Evolutionary conservation across 2,329 filamentous ascomycete genomes (phyloP).

Genomic region (Aspergillus cejpii): DNA sequence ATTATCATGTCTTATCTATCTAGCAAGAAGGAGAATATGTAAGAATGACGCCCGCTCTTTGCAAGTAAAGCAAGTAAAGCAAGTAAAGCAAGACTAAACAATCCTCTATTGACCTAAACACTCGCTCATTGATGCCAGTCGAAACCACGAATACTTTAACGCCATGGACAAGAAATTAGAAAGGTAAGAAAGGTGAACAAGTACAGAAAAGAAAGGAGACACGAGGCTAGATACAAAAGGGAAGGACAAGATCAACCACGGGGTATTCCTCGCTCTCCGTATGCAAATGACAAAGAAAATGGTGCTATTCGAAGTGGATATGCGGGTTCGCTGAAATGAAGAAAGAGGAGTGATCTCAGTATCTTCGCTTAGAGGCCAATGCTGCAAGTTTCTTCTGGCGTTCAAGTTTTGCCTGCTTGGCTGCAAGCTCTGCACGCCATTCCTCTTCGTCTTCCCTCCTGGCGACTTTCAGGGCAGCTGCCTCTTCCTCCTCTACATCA

Average conservation of each 20-base stretch:
- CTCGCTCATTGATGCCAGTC: constrained; percentile 32
- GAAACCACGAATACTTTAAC: constrained; percentile 4
- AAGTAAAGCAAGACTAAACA: constrained; percentile 10
- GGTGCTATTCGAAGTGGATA: constrained; percentile 4
- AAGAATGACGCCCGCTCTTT: constrained; percentile 7
- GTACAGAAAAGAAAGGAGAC: constrained; percentile 3
- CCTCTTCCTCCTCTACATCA: constrained; percentile 44
- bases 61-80: constrained; percentile 3
- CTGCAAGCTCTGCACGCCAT: constrained; percentile 36
- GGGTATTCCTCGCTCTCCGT: constrained; percentile 24
- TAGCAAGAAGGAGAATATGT: neutral
- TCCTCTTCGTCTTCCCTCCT: constrained; percentile 45
- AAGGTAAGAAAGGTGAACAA: constrained; percentile 6
- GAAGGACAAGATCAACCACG: constrained; percentile 15
- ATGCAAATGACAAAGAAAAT: constrained; percentile 11
- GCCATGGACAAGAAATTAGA: constrained; percentile 11
- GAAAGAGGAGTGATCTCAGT: constrained; percentile 15
- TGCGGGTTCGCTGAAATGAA: neutral
- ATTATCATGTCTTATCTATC: neutral
- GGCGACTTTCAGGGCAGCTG: constrained; percentile 36
- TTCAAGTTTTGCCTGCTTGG: constrained; percentile 44
- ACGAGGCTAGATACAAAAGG: constrained; percentile 1
- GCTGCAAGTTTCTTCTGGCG: constrained; percentile 38
- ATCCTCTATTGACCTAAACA: constrained; percentile 26
- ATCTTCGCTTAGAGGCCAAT: constrained; percentile 32